A percentile compares a stretch with the other conserved stretches of the same genome.
These are phyloP conservation scores for Cercospora zeae-maydis DNA, from an alignment of 2,329 filamentous ascomycete genomes.

Conservation along the genomic window DNA sequence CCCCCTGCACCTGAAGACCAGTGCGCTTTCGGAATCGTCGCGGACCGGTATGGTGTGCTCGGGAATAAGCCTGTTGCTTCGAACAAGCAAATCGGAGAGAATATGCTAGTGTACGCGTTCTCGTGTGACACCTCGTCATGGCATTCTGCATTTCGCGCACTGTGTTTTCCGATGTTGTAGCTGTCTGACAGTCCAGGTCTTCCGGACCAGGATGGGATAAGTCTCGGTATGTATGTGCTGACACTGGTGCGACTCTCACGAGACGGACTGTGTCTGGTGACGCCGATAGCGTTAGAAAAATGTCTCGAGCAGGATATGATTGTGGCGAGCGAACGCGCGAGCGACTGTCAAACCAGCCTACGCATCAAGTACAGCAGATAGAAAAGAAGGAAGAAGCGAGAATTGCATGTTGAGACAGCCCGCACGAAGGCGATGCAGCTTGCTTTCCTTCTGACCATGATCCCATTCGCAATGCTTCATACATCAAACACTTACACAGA, in stretches of 20 bases:
- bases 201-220: too few relatives aligned
- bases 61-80: not conserved
- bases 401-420: not conserved
- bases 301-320: too few relatives aligned
- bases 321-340: too few relatives aligned
- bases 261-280: too few relatives aligned
- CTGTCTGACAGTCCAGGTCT: not conserved
- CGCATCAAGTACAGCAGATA: too few relatives aligned
- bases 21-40: not conserved
- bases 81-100: conserved; percentile 3
- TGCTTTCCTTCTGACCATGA: not conserved
- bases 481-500: not conserved
- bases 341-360: too few relatives aligned
- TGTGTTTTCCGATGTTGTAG: not conserved
- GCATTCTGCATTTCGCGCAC: too few relatives aligned
- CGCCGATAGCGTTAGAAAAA: too few relatives aligned
- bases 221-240: too few relatives aligned
- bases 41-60: not conserved
- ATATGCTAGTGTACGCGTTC: not conserved
- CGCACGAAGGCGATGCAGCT: not conserved
- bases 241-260: too few relatives aligned
- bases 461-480: conserved; percentile 19
- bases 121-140: too few relatives aligned
- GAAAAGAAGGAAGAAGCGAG: too few relatives aligned
- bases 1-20: not conserved